These are phyloP conservation scores for Melastoma candidum DNA, from an alignment of 441 rosid genomes.

Conservation along the genomic window DNA sequence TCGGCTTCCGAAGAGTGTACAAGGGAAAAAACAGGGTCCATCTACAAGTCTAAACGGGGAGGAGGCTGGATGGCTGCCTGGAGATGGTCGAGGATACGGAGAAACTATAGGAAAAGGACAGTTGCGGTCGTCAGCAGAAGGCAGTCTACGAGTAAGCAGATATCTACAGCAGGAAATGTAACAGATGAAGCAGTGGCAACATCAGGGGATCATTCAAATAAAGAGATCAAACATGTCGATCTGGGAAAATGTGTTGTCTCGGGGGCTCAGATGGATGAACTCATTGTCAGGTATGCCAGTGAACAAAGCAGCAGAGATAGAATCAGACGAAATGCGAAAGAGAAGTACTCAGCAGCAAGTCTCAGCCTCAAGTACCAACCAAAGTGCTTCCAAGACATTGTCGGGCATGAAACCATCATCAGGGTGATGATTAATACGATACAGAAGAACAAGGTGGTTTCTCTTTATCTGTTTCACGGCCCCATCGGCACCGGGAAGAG, in stretches of 20 bases:
- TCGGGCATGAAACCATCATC: conserved; percentile 15
- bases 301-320: neutral
- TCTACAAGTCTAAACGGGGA: neutral
- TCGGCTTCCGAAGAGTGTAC: conserved; percentile 2
- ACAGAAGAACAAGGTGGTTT: conserved; percentile 12
- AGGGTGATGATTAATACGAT: conserved; percentile 16
- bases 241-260: neutral
- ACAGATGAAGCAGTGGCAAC: no score
- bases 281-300: neutral
- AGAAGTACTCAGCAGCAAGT: conserved; percentile 5
- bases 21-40: neutral
- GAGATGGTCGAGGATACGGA: conserved; percentile 17
- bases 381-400: conserved; percentile 17
- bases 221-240: no score
- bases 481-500: conserved; percentile 24
- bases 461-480: conserved; percentile 22
- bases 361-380: conserved; percentile 20
- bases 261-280: neutral
- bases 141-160: neutral
- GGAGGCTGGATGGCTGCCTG: conserved; percentile 12
- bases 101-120: conserved; percentile 1
- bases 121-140: neutral
- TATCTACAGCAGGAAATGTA: no score
- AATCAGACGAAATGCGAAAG: neutral
- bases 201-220: no score